phyloP scores from a whole-genome alignment of 73 alveolate genomes.

The Paramecium biaurelia region DNA sequence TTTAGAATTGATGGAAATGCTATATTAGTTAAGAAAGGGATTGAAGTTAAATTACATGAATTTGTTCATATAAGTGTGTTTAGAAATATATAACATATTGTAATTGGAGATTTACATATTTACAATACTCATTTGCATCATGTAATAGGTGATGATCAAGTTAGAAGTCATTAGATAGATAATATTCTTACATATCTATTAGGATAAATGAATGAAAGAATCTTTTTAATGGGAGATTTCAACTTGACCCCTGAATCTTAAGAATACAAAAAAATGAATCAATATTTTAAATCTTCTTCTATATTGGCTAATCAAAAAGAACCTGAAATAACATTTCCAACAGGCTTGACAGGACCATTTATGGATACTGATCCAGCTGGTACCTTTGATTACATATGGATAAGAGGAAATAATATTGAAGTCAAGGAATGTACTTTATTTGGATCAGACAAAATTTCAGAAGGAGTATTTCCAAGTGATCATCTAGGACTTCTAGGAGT shows the following conservation, averaged over 20 bases:
- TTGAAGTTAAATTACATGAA: constrained; percentile 45
- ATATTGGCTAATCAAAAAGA: constrained; percentile 66
- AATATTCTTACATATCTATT: constrained; percentile 55
- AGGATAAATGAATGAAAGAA: constrained; percentile 30
- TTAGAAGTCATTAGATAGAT: constrained; percentile 62
- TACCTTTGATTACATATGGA: constrained; percentile 74
- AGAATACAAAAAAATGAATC: constrained; percentile 56
- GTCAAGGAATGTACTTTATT: neutral
- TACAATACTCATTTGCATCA: constrained; percentile 80
- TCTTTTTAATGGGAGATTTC: constrained; percentile 74
- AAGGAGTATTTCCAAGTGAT: constrained; percentile 59
- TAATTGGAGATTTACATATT: constrained; percentile 44
- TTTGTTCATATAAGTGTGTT: constrained; percentile 66
- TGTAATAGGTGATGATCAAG: constrained; percentile 61
- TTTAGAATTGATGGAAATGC: constrained; percentile 80
- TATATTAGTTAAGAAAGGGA: constrained; percentile 47
- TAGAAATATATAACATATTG: constrained; percentile 63
- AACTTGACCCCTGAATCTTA: constrained; percentile 66
- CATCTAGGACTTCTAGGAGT: constrained; percentile 49
- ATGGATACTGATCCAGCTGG: constrained; percentile 85
- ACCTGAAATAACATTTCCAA: constrained; percentile 82
- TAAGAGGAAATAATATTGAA: neutral
- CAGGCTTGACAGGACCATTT: constrained; percentile 77
- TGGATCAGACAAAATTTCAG: constrained; percentile 32
- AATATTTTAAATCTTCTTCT: constrained; percentile 69